phyloP scores from a whole-genome alignment of 495 filamentous ascomycete species.

The Penicillium parvum region DNA sequence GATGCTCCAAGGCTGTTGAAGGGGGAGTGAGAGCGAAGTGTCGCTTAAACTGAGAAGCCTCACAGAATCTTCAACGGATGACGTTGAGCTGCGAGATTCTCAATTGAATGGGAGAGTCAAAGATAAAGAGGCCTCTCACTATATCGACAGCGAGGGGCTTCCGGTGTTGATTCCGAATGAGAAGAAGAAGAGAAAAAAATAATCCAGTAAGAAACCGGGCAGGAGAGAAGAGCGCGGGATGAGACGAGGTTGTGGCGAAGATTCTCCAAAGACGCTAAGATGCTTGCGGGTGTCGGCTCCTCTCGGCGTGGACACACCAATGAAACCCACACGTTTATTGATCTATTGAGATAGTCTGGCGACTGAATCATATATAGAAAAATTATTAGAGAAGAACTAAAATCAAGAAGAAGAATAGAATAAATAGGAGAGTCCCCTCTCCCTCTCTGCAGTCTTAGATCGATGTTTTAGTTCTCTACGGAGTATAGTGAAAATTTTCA shows the following conservation, averaged over 20 bases:
- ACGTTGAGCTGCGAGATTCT: background rate
- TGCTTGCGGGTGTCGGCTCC: background rate
- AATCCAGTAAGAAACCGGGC: background rate
- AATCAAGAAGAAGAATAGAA: slow-evolving; percentile 1
- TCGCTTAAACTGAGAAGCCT: slow-evolving; percentile 2
- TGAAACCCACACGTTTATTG: too few relatives aligned
- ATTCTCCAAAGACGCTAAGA: background rate
- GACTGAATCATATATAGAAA: too few relatives aligned
- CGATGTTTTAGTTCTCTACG: too few relatives aligned
- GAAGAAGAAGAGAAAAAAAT: background rate
- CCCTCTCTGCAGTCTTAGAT: too few relatives aligned
- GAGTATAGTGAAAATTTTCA: slow-evolving; percentile 30
- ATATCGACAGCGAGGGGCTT: background rate
- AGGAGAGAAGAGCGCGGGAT: background rate
- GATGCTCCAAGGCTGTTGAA: slow-evolving; percentile 33
- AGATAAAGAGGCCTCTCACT: background rate
- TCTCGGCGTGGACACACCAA: background rate
- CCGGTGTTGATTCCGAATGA: background rate
- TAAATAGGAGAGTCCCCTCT: too few relatives aligned
- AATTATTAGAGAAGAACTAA: slow-evolving; percentile 5
- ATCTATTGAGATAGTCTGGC: too few relatives aligned
- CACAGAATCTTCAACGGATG: slow-evolving; percentile 12
- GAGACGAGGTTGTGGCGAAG: background rate
- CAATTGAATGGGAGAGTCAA: background rate
- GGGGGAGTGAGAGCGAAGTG: slow-evolving; percentile 17